These are phyloP conservation scores for Lobosporangium transversale DNA, from an alignment of 192 early-diverging fungal species.

Conservation along the genomic window DNA sequence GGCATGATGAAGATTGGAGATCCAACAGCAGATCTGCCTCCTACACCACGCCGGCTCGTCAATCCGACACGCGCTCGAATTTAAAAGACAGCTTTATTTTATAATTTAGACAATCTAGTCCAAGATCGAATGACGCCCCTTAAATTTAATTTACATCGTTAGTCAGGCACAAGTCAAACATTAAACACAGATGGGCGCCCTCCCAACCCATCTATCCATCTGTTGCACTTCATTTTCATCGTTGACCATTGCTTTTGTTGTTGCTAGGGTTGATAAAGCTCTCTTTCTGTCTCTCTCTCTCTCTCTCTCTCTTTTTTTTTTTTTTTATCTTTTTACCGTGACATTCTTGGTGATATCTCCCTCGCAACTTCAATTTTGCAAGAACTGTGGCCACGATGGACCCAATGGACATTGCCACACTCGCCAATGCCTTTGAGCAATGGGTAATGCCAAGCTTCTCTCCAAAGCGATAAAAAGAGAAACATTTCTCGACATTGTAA, in stretches of 20 bases:
- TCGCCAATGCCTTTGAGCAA: slow-evolving; percentile 50
- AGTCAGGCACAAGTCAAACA: background rate
- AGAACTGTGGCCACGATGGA: slow-evolving; percentile 22
- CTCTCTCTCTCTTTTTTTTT: background rate
- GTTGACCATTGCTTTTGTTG: no score
- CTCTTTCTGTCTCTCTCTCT: background rate
- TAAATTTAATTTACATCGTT: background rate
- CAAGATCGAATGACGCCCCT: no score
- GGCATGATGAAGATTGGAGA: slow-evolving; percentile 54
- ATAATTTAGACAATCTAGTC: no score
- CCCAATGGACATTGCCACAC: slow-evolving; percentile 11
- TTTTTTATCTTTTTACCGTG: background rate
- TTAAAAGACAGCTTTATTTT: slow-evolving; percentile 1
- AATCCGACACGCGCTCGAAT: slow-evolving; percentile 38
- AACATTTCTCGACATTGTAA: no score
- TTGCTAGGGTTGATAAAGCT: no score
- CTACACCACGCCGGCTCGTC: slow-evolving; percentile 23
- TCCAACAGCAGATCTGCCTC: slow-evolving; percentile 9
- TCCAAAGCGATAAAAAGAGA: no score
- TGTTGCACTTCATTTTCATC: background rate
- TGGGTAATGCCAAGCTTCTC: no score
- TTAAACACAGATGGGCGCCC: background rate
- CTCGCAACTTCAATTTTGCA: background rate
- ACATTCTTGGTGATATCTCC: background rate
- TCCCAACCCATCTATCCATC: background rate